Evolutionary conservation across 371 early-diverging fungal species (phyloP).

Genomic region (Massospora cicadina): DNA sequence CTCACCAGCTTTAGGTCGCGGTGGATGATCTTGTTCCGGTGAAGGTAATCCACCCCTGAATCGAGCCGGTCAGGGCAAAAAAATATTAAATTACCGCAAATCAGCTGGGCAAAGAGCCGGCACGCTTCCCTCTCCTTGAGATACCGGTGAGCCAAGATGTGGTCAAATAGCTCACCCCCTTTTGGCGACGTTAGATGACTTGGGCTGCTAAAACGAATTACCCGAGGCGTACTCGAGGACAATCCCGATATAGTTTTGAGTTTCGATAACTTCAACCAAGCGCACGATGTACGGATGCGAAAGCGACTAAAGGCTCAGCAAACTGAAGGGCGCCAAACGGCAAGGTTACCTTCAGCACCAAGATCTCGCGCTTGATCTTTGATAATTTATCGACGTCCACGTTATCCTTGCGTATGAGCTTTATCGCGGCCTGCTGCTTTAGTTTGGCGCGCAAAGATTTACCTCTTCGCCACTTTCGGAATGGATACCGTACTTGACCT

Average conservation of each 20-base stretch:
- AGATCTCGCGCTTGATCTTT: constrained; percentile 67
- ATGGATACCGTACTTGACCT: constrained; percentile 91
- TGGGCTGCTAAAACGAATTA: constrained; percentile 12
- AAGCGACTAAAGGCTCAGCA: constrained; percentile 47
- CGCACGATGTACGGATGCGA: constrained; percentile 84
- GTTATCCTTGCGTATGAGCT: constrained; percentile 60
- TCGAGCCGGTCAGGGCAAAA: too few relatives aligned
- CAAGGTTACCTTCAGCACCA: constrained; percentile 48
- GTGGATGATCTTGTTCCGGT: constrained; percentile 78
- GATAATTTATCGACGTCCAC: constrained; percentile 57
- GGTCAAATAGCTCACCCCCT: constrained; percentile 92
- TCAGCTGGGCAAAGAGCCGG: constrained; percentile 84
- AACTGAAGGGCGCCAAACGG: too few relatives aligned
- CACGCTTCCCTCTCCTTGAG: constrained; percentile 82
- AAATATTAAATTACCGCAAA: constrained; percentile 29
- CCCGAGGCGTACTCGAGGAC: constrained; percentile 90
- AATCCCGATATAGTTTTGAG: constrained; percentile 85
- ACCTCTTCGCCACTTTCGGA: constrained; percentile 80
- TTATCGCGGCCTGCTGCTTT: constrained; percentile 48
- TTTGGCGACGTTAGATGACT: not conserved
- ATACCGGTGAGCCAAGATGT: constrained; percentile 84
- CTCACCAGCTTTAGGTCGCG: constrained; percentile 86
- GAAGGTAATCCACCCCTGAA: constrained; percentile 71
- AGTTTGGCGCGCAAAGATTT: constrained; percentile 14
- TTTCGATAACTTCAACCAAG: constrained; percentile 89